Base-by-base conservation (phyloP, 2,329 filamentous ascomycete genomes). In the Botrytis hyacinthi region DNA sequence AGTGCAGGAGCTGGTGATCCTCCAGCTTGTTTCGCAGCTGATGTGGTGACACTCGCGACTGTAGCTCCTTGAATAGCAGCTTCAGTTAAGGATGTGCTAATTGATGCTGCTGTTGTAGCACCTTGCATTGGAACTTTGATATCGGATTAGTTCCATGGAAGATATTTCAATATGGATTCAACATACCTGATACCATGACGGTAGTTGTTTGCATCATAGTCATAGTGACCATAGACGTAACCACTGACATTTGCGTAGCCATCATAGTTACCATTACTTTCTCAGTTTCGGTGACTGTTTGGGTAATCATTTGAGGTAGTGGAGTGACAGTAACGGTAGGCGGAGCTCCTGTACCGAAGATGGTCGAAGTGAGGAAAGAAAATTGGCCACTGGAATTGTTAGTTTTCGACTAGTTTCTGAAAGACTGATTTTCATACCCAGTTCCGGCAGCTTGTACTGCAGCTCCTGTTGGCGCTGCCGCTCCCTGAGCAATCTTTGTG, bases 261-360 rank as follows among this genome's bases (percentile, higher is more conserved):
- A 42, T 72, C 66, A 69, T 42, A 42, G 40, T 61, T 6, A 69
- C 46, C 51, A 70, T 70, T n/a, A 61, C 54, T 65, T 69, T 22
- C 35, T 62, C 26, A 10, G 73, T 76, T 26, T 74, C 70, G 29
- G 76, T 78, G 29, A 76, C 66, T 29, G 72, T 72, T 51, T 75
- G 74, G 44, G 77, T 79, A 35, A 72, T 18, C 54, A 67, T 72
- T 14, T 70, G 67, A 63, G 80, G 78, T 22, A 81, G 75, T 32
- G 82, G 80, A 7, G 83, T 84, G 66, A 83, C 79, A 8, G 82
- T 85, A 35, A 83, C 78, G 35, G 82, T 83, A 5, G 79, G 76
- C n/a, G 73, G 60, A 29, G 73, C 44, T n/a, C 82, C 82, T 35
- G 77, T 78, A 9, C 72, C 79, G 67, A 79, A 82, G 40, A 83